Conservation (phyloP, 2,329 filamentous ascomycete genomes). For the Nannizzia gypsea region DNA sequence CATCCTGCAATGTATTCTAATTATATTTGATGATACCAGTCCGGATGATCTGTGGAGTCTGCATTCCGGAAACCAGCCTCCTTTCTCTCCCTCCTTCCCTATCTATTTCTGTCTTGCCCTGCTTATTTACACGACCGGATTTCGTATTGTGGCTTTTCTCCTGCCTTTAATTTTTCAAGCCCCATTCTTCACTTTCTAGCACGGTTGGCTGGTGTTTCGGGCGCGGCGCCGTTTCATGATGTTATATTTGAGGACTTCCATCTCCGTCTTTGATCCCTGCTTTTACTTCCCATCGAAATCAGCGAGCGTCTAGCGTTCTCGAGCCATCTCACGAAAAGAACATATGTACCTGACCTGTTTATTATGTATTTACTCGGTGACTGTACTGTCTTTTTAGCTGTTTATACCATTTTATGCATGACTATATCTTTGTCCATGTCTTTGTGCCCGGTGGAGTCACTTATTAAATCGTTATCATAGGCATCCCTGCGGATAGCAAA, state of each 20-base stretch:
- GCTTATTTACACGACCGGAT: no score
- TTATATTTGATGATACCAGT: slow-evolving; percentile 6
- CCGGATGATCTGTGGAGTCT: neutral
- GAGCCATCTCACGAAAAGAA: neutral
- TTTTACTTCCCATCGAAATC: neutral
- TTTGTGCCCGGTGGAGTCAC: neutral
- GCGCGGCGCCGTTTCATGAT: neutral
- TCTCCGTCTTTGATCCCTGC: neutral
- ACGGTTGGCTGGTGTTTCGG: neutral
- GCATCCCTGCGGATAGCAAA: neutral
- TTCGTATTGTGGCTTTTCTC: neutral
- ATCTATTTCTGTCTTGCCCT: no score
- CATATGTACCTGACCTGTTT: neutral
- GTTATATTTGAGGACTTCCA: neutral
- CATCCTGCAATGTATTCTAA: slow-evolving; percentile 38
- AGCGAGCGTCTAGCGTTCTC: neutral
- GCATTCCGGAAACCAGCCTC: neutral
- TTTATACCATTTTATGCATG: neutral
- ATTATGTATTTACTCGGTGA: neutral
- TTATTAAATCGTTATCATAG: neutral
- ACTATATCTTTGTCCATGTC: neutral
- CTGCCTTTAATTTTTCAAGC: neutral
- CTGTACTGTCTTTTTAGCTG: neutral
- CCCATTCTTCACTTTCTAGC: neutral
- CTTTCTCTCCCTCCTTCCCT: neutral